Conservation (phyloP, 306 rosid genomes). For the Echinosophora koreensis region DNA sequence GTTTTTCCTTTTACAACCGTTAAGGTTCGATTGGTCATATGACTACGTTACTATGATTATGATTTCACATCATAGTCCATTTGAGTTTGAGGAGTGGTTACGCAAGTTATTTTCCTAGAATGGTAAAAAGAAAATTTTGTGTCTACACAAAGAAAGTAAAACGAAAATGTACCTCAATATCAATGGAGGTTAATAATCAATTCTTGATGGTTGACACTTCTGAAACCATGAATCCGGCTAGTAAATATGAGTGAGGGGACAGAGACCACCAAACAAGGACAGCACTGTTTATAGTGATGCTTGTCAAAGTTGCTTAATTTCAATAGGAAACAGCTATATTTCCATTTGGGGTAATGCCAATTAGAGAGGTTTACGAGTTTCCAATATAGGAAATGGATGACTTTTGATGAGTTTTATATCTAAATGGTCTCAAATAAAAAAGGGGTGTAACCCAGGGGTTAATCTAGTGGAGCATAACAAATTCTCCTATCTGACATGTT, state of each 20-base stretch:
- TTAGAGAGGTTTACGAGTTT: constrained; percentile 50
- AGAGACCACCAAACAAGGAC: constrained; percentile 37
- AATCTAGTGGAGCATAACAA: no score
- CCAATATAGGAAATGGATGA: constrained; percentile 45
- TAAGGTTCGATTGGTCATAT: constrained; percentile 45
- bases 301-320: constrained; percentile 43
- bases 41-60: constrained; percentile 39
- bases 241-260: neutral
- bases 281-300: constrained; percentile 13
- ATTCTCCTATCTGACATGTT: no score
- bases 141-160: constrained; percentile 32
- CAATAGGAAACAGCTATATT: constrained; percentile 38
- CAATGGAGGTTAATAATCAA: constrained; percentile 32
- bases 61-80: constrained; percentile 19
- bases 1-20: constrained; percentile 38
- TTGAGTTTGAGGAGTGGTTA: constrained; percentile 33
- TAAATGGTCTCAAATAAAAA: neutral
- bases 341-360: neutral
- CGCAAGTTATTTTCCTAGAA: constrained; percentile 42
- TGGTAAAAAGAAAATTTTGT: constrained; percentile 25
- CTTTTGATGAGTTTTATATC: constrained; percentile 32
- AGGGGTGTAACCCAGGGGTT: neutral
- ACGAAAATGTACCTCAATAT: constrained; percentile 22
- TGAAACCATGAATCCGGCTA: constrained; percentile 25
- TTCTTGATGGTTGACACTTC: constrained; percentile 40